Base-by-base conservation (phyloP, 176 grass and related monocot genomes). In the Rhynchospora breviuscula region DNA sequence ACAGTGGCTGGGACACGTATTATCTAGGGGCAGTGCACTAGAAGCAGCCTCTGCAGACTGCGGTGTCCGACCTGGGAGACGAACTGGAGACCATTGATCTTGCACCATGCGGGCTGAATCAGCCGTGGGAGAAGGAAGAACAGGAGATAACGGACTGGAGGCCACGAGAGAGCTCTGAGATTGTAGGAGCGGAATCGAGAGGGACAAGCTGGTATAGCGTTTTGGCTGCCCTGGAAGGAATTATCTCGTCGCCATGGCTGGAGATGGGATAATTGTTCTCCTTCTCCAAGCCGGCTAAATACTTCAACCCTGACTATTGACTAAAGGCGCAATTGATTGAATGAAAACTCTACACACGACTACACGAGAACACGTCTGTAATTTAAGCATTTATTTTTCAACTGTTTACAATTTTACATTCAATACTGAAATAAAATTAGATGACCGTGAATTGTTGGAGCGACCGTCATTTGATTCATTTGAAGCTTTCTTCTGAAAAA, bases 1-100 rank as follows among this genome's bases (percentile, higher is more conserved):
- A 91, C 93, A 72, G 94, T 97, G 76, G 92, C 92, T 0, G 92
- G 94, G 82, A 97, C 90, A 53, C 92, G 91, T 67, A 89, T 79
- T 79, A 54, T 97, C 91, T 68, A 86, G 11, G 17, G 76, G 82
- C 19, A 90, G 78, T 1, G 46, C 61, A 6, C 51, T 87, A 1
- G 84, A 22, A 7, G 94, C 63, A 15, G 89, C 63, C 0, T 89
- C 88, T 5, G 91, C 79, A 3, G 88, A 85, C 88, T 5, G 91
- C 79, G 6, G 88, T 87, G 6, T 88, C 4, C 13, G 8, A 47
- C 11, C 67, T 54, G 45, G 81, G 14, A 44, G 59, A 60, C 71
- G 10, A 75, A 67, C 45, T 80, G 84, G 11, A 86, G 84, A 74
- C 47, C 60, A 73, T 67, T n/a, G n/a, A n/a, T 31, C 78, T 82